Evolutionary conservation across 371 early-diverging fungal genomes (phyloP).

Genomic region (Lichtheimia corymbifera): DNA sequence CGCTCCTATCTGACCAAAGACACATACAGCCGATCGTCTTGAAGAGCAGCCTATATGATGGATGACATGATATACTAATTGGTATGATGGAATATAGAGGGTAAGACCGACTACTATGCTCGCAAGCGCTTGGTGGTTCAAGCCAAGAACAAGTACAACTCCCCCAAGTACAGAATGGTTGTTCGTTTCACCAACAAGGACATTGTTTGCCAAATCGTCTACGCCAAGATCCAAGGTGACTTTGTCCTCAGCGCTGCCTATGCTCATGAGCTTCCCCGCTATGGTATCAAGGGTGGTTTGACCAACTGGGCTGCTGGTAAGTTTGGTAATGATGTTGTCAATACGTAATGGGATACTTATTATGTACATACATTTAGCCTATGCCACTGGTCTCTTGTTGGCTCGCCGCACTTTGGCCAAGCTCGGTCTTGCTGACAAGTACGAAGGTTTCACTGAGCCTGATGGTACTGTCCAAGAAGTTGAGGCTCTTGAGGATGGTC

Average conservation of each 20-base stretch:
- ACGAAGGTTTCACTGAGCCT: constrained; percentile 93
- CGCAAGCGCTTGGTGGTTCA: constrained; percentile 93
- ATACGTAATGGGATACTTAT: neutral
- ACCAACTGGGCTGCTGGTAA: constrained; percentile 99
- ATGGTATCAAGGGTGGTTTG: constrained; percentile 99
- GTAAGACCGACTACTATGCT: constrained; percentile 99
- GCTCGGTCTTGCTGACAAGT: constrained; percentile 94
- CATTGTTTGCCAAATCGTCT: constrained; percentile 98
- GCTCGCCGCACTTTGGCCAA: constrained; percentile 97
- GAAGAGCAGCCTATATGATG: no score
- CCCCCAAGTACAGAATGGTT: constrained; percentile 99
- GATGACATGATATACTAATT: neutral
- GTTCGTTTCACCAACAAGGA: constrained; percentile 99
- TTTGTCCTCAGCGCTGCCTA: constrained; percentile 97
- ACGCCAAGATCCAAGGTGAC: constrained; percentile 99
- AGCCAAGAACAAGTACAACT: constrained; percentile 99
- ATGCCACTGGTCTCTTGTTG: constrained; percentile 98
- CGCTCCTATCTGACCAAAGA: constrained; percentile 84
- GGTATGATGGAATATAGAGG: constrained; percentile 67
- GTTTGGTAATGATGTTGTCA: neutral
- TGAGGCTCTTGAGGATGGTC: constrained; percentile 94
- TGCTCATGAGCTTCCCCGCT: constrained; percentile 97
- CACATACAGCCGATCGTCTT: no score
- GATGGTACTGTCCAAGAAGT: constrained; percentile 92
- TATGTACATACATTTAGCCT: constrained; percentile 56